Conservation (phyloP, 805 yeast genomes). For the Blastobotrys muscicola region DNA sequence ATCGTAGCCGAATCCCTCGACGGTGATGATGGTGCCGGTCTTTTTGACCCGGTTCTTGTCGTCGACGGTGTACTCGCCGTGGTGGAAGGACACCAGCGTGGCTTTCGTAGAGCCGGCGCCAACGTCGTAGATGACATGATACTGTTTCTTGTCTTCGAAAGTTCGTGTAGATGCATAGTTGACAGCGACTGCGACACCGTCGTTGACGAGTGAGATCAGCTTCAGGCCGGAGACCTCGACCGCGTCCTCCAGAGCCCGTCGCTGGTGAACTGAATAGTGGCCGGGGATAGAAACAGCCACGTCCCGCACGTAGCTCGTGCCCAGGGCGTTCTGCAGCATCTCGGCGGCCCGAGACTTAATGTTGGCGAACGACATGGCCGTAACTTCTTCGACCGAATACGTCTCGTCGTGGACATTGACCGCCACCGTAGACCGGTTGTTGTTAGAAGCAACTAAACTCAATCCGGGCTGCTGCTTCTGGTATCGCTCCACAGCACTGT, state of each 20-base stretch:
- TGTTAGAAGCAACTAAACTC: conserved; percentile 32
- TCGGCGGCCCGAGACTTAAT: conserved; percentile 54
- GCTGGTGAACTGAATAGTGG: conserved; percentile 51
- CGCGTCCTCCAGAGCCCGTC: conserved; percentile 64
- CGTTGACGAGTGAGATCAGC: conserved; percentile 66
- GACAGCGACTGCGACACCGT: conserved; percentile 85
- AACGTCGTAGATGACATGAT: conserved; percentile 73
- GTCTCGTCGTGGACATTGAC: conserved; percentile 40
- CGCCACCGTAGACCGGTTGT: conserved; percentile 46
- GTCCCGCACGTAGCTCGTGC: conserved; percentile 44
- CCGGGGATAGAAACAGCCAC: conserved; percentile 74
- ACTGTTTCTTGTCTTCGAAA: conserved; percentile 38
- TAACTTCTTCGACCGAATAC: conserved; percentile 62
- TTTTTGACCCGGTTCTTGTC: conserved; percentile 9
- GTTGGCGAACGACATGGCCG: conserved; percentile 74
- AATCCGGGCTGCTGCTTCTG: conserved; percentile 52
- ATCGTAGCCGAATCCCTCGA: conserved; percentile 66
- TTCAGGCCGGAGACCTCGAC: conserved; percentile 59
- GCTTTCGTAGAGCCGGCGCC: conserved; percentile 91
- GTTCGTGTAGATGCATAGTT: conserved; percentile 60
- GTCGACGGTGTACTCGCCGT: conserved; percentile 31
- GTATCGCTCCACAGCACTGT: conserved; percentile 42
- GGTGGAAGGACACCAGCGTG: conserved; percentile 60
- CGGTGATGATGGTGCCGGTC: conserved; percentile 36
- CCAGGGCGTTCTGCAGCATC: conserved; percentile 37